These are phyloP conservation scores for Acanthamoeba castellanii DNA, from an alignment of 208 protist species.

Conservation along the genomic window DNA sequence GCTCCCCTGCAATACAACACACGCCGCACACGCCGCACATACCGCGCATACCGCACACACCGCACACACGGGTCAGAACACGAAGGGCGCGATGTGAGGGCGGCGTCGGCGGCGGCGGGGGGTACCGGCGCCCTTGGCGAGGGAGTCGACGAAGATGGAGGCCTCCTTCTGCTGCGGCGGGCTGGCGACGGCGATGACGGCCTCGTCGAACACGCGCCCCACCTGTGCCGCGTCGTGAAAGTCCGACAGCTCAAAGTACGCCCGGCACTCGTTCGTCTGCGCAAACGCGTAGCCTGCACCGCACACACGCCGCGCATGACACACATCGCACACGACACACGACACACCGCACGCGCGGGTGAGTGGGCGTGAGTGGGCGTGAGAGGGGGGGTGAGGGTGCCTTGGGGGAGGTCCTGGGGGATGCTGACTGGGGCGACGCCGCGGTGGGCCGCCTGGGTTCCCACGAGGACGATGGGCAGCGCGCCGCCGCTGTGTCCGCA, in stretches of 20 bases:
- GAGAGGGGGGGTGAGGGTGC: not conserved
- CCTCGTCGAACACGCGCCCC: not conserved
- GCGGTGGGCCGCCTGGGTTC: not conserved
- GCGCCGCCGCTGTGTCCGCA: not conserved
- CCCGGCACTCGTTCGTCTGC: constrained; percentile 1
- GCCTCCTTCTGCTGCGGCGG: not conserved
- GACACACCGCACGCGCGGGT: no score
- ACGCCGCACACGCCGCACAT: no score
- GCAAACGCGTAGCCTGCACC: constrained; percentile 24
- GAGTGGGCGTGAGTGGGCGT: not conserved
- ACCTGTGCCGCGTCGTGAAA: not conserved
- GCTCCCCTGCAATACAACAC: not conserved
- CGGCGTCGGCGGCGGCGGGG: not conserved
- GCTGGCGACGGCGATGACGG: not conserved
- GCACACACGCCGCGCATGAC: not conserved
- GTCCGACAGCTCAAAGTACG: constrained; percentile 20
- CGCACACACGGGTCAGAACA: not conserved
- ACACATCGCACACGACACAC: not conserved
- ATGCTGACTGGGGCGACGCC: not conserved
- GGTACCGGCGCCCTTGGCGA: constrained; percentile 12
- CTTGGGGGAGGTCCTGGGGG: constrained; percentile 27
- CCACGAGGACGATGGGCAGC: not conserved
- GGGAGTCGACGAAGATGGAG: constrained; percentile 27
- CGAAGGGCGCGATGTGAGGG: not conserved
- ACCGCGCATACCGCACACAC: no score